Evolutionary conservation across 768 basidiomycete genomes (phyloP).

Genomic region (Tremella mesenterica): DNA sequence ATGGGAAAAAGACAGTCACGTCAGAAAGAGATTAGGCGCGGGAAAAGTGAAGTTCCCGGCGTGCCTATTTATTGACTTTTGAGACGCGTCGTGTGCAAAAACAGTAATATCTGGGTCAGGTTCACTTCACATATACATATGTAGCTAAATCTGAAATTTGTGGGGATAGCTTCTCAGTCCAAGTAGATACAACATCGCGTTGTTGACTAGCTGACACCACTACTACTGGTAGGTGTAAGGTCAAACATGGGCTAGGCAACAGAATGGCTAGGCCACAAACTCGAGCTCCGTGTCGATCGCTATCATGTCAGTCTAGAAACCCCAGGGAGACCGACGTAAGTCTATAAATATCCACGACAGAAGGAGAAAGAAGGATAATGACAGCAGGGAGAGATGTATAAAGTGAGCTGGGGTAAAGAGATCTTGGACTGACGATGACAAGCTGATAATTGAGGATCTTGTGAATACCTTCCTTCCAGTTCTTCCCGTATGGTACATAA

Average conservation of each 20-base stretch:
- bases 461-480: conserved; percentile 44
- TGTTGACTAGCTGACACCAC: not conserved
- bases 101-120: too few relatives aligned
- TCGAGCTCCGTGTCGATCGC: conserved; percentile 5
- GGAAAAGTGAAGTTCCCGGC: too few relatives aligned
- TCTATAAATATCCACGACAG: not conserved
- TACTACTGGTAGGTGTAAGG: not conserved
- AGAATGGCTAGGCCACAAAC: not conserved
- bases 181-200: too few relatives aligned
- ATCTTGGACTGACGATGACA: conserved; percentile 38
- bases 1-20: conserved; percentile 1
- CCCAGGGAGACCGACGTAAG: not conserved
- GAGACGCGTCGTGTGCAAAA: too few relatives aligned
- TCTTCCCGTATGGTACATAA: conserved; percentile 46
- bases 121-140: too few relatives aligned
- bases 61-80: too few relatives aligned
- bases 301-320: not conserved
- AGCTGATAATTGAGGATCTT: conserved; percentile 47
- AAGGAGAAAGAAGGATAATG: not conserved
- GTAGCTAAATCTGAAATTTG: too few relatives aligned
- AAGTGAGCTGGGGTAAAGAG: too few relatives aligned
- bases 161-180: too few relatives aligned
- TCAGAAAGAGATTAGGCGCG: conserved; percentile 1
- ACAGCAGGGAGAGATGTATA: too few relatives aligned
- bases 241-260: not conserved